These are phyloP conservation scores for Tolypocladium tropicale DNA, from an alignment of 2,329 filamentous ascomycete species.

Conservation along the genomic window DNA sequence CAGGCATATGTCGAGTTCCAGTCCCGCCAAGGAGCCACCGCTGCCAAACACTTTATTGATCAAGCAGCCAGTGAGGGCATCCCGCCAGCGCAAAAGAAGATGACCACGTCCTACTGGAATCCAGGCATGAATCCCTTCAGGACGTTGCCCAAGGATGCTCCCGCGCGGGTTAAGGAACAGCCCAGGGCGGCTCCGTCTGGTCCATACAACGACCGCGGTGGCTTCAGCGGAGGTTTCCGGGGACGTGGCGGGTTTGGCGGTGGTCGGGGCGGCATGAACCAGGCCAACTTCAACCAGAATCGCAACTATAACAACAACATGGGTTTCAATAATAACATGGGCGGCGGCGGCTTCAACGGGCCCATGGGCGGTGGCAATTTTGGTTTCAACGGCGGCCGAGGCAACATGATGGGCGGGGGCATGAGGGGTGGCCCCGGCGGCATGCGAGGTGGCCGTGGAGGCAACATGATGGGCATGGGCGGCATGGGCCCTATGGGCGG, in stretches of 20 bases:
- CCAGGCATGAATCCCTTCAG: constrained; percentile 79
- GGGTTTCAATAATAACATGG: constrained; percentile 36
- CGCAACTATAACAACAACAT: constrained; percentile 32
- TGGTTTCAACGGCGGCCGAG: constrained; percentile 39
- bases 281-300: constrained; percentile 31
- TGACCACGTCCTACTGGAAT: constrained; percentile 64
- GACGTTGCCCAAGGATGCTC: constrained; percentile 81
- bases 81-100: constrained; percentile 55
- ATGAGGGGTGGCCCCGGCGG: constrained; percentile 37
- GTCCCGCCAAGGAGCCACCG: constrained; percentile 74
- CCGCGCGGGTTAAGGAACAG: constrained; percentile 48
- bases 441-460: constrained; percentile 39
- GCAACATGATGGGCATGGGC: constrained; percentile 40
- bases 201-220: constrained; percentile 35
- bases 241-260: constrained; percentile 38
- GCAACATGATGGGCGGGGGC: constrained; percentile 27
- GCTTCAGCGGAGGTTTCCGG: constrained; percentile 38
- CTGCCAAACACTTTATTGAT: constrained; percentile 75
- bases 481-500: constrained; percentile 36
- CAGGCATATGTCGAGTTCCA: constrained; percentile 80
- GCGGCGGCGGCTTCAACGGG: constrained; percentile 33
- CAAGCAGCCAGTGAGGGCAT: constrained; percentile 40
- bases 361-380: constrained; percentile 41
- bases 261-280: constrained; percentile 38
- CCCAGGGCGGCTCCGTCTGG: constrained; percentile 43